phyloP scores from a whole-genome alignment of 495 filamentous ascomycete species.

The Rhypophila decipiens region DNA sequence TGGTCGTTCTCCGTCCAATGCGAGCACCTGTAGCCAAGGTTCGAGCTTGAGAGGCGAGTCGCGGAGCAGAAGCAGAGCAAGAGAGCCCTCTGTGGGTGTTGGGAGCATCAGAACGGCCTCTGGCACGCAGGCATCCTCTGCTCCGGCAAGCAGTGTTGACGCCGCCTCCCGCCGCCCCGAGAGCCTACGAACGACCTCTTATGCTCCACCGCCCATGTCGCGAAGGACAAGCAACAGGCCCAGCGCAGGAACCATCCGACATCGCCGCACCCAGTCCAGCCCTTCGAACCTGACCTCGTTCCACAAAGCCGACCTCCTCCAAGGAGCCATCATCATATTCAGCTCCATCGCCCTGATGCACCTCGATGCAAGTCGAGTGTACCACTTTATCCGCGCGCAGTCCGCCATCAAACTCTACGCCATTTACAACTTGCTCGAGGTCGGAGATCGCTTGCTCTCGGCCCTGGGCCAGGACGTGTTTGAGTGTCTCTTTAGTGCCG shows the following conservation, averaged over 20 bases:
- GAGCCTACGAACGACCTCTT: constrained; percentile 1
- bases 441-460: constrained; percentile 78
- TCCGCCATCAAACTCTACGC: constrained; percentile 97
- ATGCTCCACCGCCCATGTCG: background rate
- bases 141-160: background rate
- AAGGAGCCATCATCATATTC: constrained; percentile 74
- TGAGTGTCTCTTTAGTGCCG: constrained; percentile 88
- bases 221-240: constrained; percentile 10
- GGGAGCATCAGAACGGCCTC: background rate
- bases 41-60: constrained; percentile 27
- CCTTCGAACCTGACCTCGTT: constrained; percentile 77
- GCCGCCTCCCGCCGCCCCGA: constrained; percentile 1
- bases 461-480: constrained; percentile 93
- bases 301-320: constrained; percentile 92
- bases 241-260: constrained; percentile 39
- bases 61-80: constrained; percentile 28
- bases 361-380: constrained; percentile 95
- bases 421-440: constrained; percentile 93
- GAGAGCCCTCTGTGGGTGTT: constrained; percentile 22
- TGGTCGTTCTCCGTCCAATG: constrained; percentile 32
- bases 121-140: no score
- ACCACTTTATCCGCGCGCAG: constrained; percentile 94
- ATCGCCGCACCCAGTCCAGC: constrained; percentile 72
- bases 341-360: constrained; percentile 83
- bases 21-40: constrained; percentile 17